Conservation (phyloP, 2,329 filamentous ascomycete genomes). For the Echinosphaeria canescens region DNA sequence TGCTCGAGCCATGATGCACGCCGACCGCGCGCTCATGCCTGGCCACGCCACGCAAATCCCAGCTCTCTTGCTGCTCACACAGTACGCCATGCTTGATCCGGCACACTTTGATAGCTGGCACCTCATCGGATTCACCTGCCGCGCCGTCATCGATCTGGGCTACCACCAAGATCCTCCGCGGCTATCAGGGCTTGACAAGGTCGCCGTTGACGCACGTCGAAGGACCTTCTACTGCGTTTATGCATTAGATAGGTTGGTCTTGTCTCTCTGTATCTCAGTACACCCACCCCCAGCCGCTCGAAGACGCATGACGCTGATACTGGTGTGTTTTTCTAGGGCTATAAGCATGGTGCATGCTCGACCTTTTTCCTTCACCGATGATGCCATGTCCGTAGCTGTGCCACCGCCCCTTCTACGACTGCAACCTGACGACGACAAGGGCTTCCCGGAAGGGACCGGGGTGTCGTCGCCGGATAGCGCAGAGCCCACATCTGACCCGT, state of each 20-base stretch:
- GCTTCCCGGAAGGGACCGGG: no score
- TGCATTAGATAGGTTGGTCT: conserved; percentile 55
- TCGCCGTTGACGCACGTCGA: conserved; percentile 54
- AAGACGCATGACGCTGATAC: conserved; percentile 1
- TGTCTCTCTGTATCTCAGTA: background rate
- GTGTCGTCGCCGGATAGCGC: no score
- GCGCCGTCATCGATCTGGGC: conserved; percentile 74
- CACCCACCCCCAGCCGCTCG: conserved; percentile 1
- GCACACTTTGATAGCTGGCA: conserved; percentile 90
- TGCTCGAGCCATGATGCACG: conserved; percentile 46
- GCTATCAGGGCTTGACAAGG: conserved; percentile 43
- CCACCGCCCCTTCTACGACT: conserved; percentile 23
- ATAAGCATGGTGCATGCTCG: conserved; percentile 77
- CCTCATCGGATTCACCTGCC: conserved; percentile 71
- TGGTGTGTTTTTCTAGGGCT: conserved; percentile 25
- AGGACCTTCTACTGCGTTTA: conserved; percentile 85
- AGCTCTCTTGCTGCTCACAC: conserved; percentile 63
- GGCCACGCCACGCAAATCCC: conserved; percentile 75
- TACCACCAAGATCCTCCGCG: conserved; percentile 78
- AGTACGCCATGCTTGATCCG: conserved; percentile 81
- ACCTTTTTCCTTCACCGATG: conserved; percentile 86
- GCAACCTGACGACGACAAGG: no score
- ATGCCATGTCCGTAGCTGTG: conserved; percentile 62
- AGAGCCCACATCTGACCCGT: conserved; percentile 38
- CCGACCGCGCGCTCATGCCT: conserved; percentile 66